A percentile compares a stretch with the other conserved stretches of the same genome.
phyloP scores from a whole-genome alignment of 1,284 basidiomycete species.

The Heterobasidion irregulare region DNA sequence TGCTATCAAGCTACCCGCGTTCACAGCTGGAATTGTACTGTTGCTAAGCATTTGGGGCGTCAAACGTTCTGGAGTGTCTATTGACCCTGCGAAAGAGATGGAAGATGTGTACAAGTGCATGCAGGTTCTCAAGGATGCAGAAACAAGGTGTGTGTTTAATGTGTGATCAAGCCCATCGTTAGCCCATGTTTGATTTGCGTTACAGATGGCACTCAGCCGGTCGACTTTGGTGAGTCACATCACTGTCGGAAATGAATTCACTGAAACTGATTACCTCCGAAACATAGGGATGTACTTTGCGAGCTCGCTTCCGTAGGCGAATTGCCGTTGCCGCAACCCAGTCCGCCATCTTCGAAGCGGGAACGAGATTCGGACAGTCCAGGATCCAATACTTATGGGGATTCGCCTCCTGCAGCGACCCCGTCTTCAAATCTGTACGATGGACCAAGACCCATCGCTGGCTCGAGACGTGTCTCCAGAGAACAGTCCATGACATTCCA shows the following conservation, averaged over 20 bases:
- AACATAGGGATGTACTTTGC: conserved; percentile 8
- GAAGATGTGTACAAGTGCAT: conserved; percentile 67
- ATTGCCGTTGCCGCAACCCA: conserved; percentile 43
- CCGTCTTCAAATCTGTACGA: conserved; percentile 5
- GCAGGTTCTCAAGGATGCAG: conserved; percentile 43
- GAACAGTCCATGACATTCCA: conserved; percentile 2
- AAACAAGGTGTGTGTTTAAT: conserved; percentile 32
- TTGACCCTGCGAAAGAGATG: conserved; percentile 55
- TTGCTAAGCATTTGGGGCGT: conserved; percentile 71
- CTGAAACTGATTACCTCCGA: no score
- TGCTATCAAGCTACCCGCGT: conserved; percentile 32
- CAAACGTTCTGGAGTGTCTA: conserved; percentile 45
- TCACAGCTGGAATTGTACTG: conserved; percentile 61
- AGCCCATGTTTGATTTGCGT: not conserved
- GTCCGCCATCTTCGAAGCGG: conserved; percentile 41
- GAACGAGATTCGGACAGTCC: conserved; percentile 41
- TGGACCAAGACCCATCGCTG: conserved; percentile 17
- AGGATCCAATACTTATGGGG: conserved; percentile 5
- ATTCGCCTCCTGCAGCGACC: conserved; percentile 2
- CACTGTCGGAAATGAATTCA: not conserved
- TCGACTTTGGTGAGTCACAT: not conserved
- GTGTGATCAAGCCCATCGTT: not conserved
- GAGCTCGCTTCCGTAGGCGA: conserved; percentile 53
- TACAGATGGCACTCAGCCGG: conserved; percentile 35
- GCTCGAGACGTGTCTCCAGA: conserved; percentile 18